Evolutionary conservation across 2,329 filamentous ascomycete genomes (phyloP).

Genomic region (Aspergillus japonicus): DNA sequence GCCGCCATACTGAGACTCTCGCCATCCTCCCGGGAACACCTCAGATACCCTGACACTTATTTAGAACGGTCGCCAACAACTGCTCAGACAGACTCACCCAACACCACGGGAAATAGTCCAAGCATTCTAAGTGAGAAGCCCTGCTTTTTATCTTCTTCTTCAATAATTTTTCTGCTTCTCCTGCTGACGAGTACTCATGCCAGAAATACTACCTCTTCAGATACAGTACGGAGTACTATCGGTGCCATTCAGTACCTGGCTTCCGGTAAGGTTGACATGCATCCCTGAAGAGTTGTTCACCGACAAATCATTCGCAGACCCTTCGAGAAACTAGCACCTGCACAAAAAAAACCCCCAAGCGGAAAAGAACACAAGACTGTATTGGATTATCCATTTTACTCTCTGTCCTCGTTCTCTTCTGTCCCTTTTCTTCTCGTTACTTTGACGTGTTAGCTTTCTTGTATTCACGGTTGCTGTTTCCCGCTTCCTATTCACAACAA

Average conservation of each 20-base stretch:
- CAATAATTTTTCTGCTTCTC: background rate
- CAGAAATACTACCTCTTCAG: background rate
- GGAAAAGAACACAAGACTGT: background rate
- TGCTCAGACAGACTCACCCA: background rate
- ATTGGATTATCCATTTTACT: background rate
- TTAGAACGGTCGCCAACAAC: background rate
- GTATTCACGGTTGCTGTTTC: background rate
- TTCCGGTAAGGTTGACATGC: background rate
- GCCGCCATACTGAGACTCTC: background rate
- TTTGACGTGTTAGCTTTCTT: background rate
- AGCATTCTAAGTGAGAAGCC: background rate
- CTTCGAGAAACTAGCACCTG: background rate
- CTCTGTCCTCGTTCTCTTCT: no score
- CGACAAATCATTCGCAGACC: background rate
- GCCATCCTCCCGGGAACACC: background rate
- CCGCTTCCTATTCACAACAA: background rate
- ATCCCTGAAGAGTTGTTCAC: background rate
- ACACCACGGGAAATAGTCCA: background rate
- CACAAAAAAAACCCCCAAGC: background rate
- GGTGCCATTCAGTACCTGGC: background rate
- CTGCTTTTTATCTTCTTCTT: background rate
- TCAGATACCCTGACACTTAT: background rate
- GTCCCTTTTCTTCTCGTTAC: background rate
- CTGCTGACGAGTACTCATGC: background rate
- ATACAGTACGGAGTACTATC: background rate